Conservation (phyloP, 2,329 filamentous ascomycete species). For the Parafenestella ontariensis region DNA sequence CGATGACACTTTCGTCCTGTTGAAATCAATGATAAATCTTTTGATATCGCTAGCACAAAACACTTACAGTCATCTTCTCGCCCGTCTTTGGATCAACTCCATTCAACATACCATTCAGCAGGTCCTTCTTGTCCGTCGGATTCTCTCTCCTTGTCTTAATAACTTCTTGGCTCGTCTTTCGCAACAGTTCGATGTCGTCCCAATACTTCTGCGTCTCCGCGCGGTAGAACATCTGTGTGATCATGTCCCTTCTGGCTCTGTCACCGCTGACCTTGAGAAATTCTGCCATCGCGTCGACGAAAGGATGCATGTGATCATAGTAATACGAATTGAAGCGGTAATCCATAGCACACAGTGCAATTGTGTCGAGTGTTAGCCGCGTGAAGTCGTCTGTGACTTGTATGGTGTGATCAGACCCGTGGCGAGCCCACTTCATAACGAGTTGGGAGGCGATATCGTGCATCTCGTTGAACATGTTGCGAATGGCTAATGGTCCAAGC, state of each 20-base stretch:
- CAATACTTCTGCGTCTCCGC: constrained; percentile 58
- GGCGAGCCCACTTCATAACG: constrained; percentile 71
- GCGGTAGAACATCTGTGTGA: constrained; percentile 46
- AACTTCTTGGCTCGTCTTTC: constrained; percentile 63
- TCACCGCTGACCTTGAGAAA: constrained; percentile 48
- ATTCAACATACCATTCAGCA: constrained; percentile 67
- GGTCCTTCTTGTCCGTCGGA: constrained; percentile 64
- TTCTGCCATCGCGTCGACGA: constrained; percentile 48
- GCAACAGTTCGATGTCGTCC: constrained; percentile 61
- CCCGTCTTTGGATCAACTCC: constrained; percentile 68
- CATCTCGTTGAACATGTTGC: constrained; percentile 67
- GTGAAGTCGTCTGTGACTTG: constrained; percentile 50
- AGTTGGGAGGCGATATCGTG: constrained; percentile 70
- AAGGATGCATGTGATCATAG: constrained; percentile 45
- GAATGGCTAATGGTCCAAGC: constrained; percentile 73
- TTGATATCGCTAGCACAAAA: background rate
- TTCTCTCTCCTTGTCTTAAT: constrained; percentile 63
- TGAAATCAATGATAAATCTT: background rate
- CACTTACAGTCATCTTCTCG: constrained; percentile 54
- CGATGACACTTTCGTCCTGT: constrained; percentile 66
- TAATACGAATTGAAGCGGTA: constrained; percentile 54
- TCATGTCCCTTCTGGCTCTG: constrained; percentile 37
- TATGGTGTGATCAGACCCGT: constrained; percentile 47
- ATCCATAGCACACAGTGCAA: constrained; percentile 51
- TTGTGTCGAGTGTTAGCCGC: constrained; percentile 47